phyloP scores from a whole-genome alignment of 2,329 filamentous ascomycete species.

The Calonectria hongkongensis region DNA sequence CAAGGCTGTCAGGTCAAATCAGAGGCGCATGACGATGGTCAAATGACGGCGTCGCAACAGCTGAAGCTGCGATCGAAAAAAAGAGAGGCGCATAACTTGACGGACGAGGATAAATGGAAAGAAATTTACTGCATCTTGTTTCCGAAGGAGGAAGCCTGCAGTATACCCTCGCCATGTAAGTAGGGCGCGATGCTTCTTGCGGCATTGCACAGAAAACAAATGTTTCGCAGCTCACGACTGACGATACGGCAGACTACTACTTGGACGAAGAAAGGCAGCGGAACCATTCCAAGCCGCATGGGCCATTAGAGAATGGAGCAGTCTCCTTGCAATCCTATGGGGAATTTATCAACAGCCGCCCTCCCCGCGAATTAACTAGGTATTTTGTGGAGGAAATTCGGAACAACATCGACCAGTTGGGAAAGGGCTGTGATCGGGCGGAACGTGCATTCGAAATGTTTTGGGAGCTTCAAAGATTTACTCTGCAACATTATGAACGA shows the following conservation, averaged over 20 bases:
- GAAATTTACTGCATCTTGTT: slow-evolving; percentile 12
- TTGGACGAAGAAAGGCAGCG: background rate
- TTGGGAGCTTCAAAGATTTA: background rate
- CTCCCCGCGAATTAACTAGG: background rate
- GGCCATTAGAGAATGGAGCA: background rate
- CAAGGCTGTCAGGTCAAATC: background rate
- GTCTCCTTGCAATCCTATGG: background rate
- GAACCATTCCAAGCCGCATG: background rate
- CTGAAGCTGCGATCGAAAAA: background rate
- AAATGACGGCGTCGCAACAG: background rate
- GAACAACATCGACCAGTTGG: background rate
- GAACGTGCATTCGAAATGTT: background rate
- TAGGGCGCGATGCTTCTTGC: too few species aligned
- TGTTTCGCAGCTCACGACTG: background rate
- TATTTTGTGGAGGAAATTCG: background rate
- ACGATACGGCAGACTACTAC: background rate
- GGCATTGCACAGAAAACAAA: background rate
- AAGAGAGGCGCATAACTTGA: background rate
- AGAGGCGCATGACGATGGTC: background rate
- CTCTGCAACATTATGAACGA: background rate
- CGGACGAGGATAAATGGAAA: slow-evolving; percentile 12
- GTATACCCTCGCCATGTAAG: slow-evolving; percentile 12
- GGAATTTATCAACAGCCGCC: background rate
- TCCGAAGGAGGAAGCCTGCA: background rate
- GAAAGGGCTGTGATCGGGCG: background rate